Conservation (phyloP, 2,329 filamentous ascomycete species). For the Colletotrichum melonis region DNA sequence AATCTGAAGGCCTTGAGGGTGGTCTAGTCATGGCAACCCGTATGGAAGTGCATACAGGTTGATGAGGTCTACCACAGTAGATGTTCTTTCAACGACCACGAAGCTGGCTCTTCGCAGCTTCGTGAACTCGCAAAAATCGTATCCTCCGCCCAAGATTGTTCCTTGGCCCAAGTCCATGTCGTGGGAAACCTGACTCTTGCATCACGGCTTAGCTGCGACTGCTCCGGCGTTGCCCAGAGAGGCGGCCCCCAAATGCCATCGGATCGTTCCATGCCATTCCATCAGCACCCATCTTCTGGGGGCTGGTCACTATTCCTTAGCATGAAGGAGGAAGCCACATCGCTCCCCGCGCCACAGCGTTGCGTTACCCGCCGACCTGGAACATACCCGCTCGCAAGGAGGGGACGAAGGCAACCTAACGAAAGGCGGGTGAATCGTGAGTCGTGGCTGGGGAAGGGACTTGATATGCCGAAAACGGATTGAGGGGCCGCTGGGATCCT, state of each 20-base stretch:
- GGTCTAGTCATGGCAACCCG: background rate
- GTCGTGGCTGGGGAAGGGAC: background rate
- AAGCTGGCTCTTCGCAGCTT: no score
- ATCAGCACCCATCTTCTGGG: constrained; percentile 13
- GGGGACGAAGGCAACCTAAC: background rate
- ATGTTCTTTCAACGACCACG: no score
- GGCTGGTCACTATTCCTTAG: constrained; percentile 14
- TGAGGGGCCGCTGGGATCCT: constrained; percentile 17
- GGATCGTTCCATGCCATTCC: constrained; percentile 29
- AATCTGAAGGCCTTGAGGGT: background rate
- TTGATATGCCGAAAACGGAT: background rate
- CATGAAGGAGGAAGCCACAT: constrained; percentile 14
- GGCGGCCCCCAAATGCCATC: constrained; percentile 6
- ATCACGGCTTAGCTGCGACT: no score
- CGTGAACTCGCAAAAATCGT: no score
- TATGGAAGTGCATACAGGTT: no score
- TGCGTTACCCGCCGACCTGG: constrained; percentile 29
- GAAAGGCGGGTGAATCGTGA: background rate
- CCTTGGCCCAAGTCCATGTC: no score
- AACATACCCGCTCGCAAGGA: constrained; percentile 2
- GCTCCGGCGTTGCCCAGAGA: background rate
- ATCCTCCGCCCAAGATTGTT: no score
- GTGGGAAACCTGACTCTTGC: no score
- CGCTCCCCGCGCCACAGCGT: constrained; percentile 24
- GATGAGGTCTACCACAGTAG: no score